These are phyloP conservation scores for Bothia castanella DNA, from an alignment of 1,284 basidiomycete species.

Conservation along the genomic window DNA sequence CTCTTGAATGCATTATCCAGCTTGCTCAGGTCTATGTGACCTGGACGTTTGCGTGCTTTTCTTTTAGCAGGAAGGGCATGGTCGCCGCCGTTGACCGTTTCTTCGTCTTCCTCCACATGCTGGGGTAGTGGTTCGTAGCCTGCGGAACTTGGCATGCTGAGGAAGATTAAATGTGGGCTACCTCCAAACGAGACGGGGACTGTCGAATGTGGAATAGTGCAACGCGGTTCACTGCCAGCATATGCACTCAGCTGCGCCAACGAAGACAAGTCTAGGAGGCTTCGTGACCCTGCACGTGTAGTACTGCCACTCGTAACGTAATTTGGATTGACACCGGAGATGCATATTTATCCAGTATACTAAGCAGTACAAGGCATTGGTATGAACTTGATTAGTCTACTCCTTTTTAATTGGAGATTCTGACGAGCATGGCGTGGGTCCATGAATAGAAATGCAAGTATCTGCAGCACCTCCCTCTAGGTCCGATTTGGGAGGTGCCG, in stretches of 20 bases:
- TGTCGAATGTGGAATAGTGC: slow-evolving; percentile 7
- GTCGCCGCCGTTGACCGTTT: slow-evolving; percentile 42
- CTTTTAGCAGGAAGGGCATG: slow-evolving; percentile 33
- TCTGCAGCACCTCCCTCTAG: slow-evolving; percentile 6
- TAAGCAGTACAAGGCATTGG: not conserved
- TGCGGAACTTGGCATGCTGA: slow-evolving; percentile 45
- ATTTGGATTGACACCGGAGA: not conserved
- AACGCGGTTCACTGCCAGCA: slow-evolving; percentile 21
- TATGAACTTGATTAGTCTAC: not conserved
- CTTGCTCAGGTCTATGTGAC: slow-evolving; percentile 70
- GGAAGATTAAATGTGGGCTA: slow-evolving; percentile 7
- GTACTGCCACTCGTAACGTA: slow-evolving; percentile 23
- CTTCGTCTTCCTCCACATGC: slow-evolving; percentile 55
- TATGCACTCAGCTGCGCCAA: not conserved
- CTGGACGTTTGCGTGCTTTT: slow-evolving; percentile 47
- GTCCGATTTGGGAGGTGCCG: slow-evolving; percentile 5
- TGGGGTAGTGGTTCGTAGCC: slow-evolving; percentile 70
- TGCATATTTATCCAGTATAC: not conserved
- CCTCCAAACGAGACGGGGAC: not conserved
- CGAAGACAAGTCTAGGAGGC: slow-evolving; percentile 16
- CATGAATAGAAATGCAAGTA: slow-evolving; percentile 1
- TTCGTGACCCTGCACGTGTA: slow-evolving; percentile 6
- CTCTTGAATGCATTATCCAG: slow-evolving; percentile 79
- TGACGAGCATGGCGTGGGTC: not conserved
- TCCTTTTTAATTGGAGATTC: not conserved